Evolutionary conservation across 768 basidiomycete species (phyloP).

Genomic region (Rhodotorula kratochvilovae): DNA sequence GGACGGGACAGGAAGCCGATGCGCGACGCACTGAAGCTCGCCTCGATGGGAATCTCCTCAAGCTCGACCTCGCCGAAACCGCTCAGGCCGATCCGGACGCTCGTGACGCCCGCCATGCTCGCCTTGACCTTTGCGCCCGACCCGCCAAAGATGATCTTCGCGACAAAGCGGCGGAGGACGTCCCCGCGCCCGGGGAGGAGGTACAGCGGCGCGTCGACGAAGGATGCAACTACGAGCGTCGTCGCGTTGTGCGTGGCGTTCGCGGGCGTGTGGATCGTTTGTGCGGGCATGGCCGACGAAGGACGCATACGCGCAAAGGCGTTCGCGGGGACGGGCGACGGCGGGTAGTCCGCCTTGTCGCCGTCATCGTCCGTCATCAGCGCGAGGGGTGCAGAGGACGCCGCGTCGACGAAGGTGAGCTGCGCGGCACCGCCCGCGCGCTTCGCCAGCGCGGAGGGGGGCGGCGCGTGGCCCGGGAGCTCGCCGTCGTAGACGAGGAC

Average conservation of each 20-base stretch:
- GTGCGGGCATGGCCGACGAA: conserved; percentile 16
- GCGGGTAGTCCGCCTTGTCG: conserved; percentile 30
- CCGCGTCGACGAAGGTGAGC: conserved; percentile 1
- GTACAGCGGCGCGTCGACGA: conserved; percentile 38
- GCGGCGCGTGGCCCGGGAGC: conserved; percentile 9
- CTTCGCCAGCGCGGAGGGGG: background rate
- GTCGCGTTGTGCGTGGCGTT: conserved; percentile 29
- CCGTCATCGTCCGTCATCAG: background rate
- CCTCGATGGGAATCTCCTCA: conserved; percentile 34
- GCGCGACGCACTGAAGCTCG: conserved; percentile 16
- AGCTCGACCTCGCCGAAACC: conserved; percentile 33
- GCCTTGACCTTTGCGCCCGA: conserved; percentile 17
- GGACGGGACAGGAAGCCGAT: background rate
- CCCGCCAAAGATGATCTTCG: conserved; percentile 32
- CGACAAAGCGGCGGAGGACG: conserved; percentile 28
- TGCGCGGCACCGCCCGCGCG: background rate
- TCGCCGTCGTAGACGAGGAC: conserved; percentile 41
- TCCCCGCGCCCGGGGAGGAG: conserved; percentile 28
- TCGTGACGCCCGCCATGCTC: conserved; percentile 29
- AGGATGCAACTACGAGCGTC: conserved; percentile 26
- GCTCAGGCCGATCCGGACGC: conserved; percentile 21
- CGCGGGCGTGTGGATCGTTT: conserved; percentile 26
- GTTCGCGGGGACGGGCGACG: conserved; percentile 31
- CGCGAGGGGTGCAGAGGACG: background rate
- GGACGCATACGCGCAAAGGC: conserved; percentile 37